phyloP scores from a whole-genome alignment of 2,329 filamentous ascomycete genomes.

The Daldinia sp. region DNA sequence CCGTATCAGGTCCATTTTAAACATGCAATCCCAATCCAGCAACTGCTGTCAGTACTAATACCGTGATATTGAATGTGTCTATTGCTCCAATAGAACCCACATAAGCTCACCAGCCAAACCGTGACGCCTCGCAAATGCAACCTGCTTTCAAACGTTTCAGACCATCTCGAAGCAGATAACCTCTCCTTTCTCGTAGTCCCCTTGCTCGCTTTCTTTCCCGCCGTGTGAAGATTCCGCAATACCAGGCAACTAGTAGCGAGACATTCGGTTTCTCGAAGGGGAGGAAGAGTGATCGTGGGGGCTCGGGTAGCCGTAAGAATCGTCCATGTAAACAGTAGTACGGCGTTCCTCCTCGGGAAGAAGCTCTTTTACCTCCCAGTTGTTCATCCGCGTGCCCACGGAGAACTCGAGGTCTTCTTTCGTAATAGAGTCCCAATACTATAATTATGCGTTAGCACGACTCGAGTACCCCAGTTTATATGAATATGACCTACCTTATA shows the following conservation, averaged over 20 bases:
- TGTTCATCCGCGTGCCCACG: constrained; percentile 92
- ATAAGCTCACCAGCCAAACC: constrained; percentile 20
- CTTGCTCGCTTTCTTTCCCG: constrained; percentile 9
- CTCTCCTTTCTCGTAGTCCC: constrained; percentile 8
- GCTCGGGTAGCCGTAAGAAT: constrained; percentile 61
- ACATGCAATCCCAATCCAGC: constrained; percentile 6
- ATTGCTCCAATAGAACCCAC: constrained; percentile 27
- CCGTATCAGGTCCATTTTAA: neutral
- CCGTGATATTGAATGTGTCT: constrained; percentile 26
- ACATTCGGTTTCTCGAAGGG: constrained; percentile 47
- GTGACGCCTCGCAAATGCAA: constrained; percentile 43
- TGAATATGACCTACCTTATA: constrained; percentile 75
- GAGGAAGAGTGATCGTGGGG: constrained; percentile 60
- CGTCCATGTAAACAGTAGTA: constrained; percentile 75
- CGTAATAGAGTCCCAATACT: constrained; percentile 99
- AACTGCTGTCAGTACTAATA: constrained; percentile 31
- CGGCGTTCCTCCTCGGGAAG: constrained; percentile 82
- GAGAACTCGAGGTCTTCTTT: constrained; percentile 98
- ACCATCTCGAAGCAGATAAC: constrained; percentile 8
- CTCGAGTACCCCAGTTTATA: constrained; percentile 11
- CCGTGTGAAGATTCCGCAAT: constrained; percentile 20
- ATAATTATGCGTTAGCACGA: constrained; percentile 43
- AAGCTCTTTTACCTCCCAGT: constrained; percentile 97
- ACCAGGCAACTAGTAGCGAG: constrained; percentile 45
- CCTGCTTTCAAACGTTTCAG: constrained; percentile 4